A percentile compares a stretch with the other conserved stretches of the same genome.
Evolutionary conservation across 768 basidiomycete genomes (phyloP).

Genomic region (Collybia mongolica): DNA sequence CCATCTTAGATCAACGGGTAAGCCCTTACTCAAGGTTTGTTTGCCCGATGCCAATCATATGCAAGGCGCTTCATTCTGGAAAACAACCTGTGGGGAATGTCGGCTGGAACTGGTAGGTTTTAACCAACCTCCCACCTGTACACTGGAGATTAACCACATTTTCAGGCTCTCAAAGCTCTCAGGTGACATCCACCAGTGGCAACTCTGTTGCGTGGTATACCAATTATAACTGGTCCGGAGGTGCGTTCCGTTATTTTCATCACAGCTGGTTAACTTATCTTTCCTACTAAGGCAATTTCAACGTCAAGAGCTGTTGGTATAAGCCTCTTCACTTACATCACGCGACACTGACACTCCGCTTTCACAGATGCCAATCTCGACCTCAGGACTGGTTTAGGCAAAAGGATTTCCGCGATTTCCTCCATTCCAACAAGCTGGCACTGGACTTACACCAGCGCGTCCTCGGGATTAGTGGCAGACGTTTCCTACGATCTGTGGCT

Average conservation of each 20-base stretch:
- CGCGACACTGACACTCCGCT: background rate
- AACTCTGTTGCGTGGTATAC: slow-evolving; percentile 29
- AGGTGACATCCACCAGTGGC: slow-evolving; percentile 23
- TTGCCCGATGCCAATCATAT: background rate
- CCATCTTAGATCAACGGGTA: too few species aligned
- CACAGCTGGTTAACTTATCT: too few species aligned
- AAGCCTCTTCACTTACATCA: background rate
- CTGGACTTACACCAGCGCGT: slow-evolving; percentile 29
- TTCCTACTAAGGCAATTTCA: slow-evolving; percentile 3
- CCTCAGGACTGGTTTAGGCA: slow-evolving; percentile 24
- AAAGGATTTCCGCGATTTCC: slow-evolving; percentile 23
- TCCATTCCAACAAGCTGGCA: slow-evolving; percentile 32
- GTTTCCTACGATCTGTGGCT: slow-evolving; percentile 36
- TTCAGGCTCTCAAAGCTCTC: slow-evolving; percentile 28
- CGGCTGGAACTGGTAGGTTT: slow-evolving; percentile 18
- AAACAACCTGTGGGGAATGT: slow-evolving; percentile 24
- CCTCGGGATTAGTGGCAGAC: slow-evolving; percentile 30
- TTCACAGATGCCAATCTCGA: slow-evolving; percentile 29
- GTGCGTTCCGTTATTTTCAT: slow-evolving; percentile 8
- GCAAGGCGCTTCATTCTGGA: slow-evolving; percentile 23
- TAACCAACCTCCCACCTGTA: too few species aligned
- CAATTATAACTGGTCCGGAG: slow-evolving; percentile 30
- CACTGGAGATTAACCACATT: too few species aligned
- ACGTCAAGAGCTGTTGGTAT: slow-evolving; percentile 31
- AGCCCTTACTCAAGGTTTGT: background rate